Evolutionary conservation across 2,329 filamentous ascomycete species (phyloP), one percentile per base, ranked within the genome.

Genomic region (Alternaria solani): DNA sequence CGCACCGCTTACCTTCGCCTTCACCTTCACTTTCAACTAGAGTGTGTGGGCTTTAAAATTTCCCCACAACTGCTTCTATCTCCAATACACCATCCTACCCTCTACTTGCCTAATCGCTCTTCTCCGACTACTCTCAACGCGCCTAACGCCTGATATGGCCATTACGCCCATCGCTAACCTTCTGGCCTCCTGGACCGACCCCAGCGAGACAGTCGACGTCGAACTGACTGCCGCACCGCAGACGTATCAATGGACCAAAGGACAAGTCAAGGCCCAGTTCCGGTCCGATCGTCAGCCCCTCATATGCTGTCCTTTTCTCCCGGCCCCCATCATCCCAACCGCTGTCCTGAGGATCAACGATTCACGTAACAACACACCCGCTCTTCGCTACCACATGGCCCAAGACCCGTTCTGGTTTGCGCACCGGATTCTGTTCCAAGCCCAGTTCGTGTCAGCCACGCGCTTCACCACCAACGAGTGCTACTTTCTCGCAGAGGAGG

Each of bases 261-360:
- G 18, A 5, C 20, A 46, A 12, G 30, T 52, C n/a, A 36, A 46
- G 18, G 6, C 26, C 2, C 55, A 52, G 9, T 57, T 51, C 55
- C n/a, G 12, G 1, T 38, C 12, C 47, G 28, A 38, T 2, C 16
- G 26, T 7, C 18, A 28, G 5, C 8, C 38, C 1, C 47, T 39
- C 4, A 51, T 57, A 6, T 34, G 46, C 26, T 57, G 55, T 52
- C 54, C 25, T 18, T 30, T n/a, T 5, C 55, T 57, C 23, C 55
- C 47, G 7, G 55, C 46, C 6, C 1, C n/a, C 8, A 2, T 23
- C 25, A 30, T 57, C n/a, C 47, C 55, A 9, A 9, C 51, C 12
- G 23, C 46, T 1, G 42, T 57, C n/a, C 23, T 41, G 5, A n/a
- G 23, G 7, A 51, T 57, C 7, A 57, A 57, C 3, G 4, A 38